phyloP scores from a whole-genome alignment of 768 basidiomycete species.

The Pulveroboletus ravenelii region DNA sequence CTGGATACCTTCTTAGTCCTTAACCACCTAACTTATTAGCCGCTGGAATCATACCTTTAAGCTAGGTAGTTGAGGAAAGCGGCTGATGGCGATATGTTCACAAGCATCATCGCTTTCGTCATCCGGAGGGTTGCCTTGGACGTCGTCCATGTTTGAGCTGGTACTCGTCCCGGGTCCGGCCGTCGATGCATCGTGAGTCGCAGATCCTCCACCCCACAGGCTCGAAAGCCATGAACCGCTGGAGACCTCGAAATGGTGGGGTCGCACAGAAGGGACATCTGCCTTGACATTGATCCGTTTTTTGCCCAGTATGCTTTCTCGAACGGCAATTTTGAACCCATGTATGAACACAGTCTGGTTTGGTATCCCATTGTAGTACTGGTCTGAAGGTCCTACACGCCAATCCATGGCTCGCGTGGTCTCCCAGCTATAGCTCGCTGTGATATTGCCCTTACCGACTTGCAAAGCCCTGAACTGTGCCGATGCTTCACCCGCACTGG shows the following conservation, averaged over 20 bases:
- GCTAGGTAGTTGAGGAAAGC: constrained; percentile 2
- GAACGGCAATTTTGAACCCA: constrained; percentile 15
- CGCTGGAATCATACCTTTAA: not conserved
- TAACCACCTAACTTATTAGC: not conserved
- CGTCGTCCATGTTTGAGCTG: not conserved
- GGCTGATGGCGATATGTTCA: not conserved
- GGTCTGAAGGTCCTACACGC: constrained; percentile 4
- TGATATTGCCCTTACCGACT: constrained; percentile 11
- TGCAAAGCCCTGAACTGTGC: constrained; percentile 11
- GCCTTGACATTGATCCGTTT: constrained; percentile 2
- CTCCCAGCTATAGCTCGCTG: constrained; percentile 11
- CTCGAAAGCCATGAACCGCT: not conserved
- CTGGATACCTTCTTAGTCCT: not conserved
- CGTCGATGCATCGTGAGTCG: not conserved
- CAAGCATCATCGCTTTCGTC: not conserved
- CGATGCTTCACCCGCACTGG: not conserved
- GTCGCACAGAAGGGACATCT: constrained; percentile 1
- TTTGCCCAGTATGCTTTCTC: not conserved
- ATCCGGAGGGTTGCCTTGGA: not conserved
- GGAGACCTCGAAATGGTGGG: not conserved
- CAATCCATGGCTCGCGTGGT: constrained; percentile 8
- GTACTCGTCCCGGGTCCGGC: not conserved
- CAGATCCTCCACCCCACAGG: not conserved
- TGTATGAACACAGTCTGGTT: constrained; percentile 23
- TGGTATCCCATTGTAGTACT: constrained; percentile 1